Base-by-base conservation (phyloP, 768 basidiomycete species). In the Hygrocybe punicea region DNA sequence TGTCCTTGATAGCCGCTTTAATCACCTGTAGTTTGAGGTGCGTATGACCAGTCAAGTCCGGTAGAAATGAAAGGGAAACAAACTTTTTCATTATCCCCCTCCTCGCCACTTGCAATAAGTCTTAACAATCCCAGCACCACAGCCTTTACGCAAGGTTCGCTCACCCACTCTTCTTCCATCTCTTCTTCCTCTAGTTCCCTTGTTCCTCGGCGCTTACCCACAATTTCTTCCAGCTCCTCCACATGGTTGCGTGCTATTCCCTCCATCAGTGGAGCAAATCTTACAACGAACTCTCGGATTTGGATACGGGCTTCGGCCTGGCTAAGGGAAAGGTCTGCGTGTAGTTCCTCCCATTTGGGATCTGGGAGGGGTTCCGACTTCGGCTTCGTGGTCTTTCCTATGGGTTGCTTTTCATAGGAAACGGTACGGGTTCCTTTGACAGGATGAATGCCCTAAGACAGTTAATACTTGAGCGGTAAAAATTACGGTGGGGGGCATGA, bases 241-340 rank as follows among this genome's bases (percentile, higher is more conserved):
- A 86, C 66, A 54, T 84, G 79, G 58, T 59, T 78, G 76, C 72
- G 63, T 13, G 63, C 49, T 10, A 75, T 75, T 24, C 35, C 34
- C 8, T 83, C 81, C 61, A 85, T 68, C 14, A 82, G 55, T 25
- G 75, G 72, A 1, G 76, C 73, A 60, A 91, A 91, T 34, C 90
- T 79, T 47, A 87, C 65, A 10, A 82, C 65, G 66, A 91, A 93
- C 69, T 92, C 90, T 56, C 90, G 83, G 42, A 91, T 85, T 61
- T 82, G 74, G 47, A 91, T 80, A 9, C 89, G 84, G 24, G 79
- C 76, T 59, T 87, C 78, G 1, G 79, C 82, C 39, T 82, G 80
- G 1, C 73, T 64, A 37, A 74, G 71, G 5, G 75, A 69, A 13
- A 87, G 71, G 29, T 60, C 62, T 11, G 77, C 73, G 1, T 73